These are phyloP conservation scores for Diutina neorugosa DNA, from an alignment of 1,139 yeast genomes.

Conservation along the genomic window DNA sequence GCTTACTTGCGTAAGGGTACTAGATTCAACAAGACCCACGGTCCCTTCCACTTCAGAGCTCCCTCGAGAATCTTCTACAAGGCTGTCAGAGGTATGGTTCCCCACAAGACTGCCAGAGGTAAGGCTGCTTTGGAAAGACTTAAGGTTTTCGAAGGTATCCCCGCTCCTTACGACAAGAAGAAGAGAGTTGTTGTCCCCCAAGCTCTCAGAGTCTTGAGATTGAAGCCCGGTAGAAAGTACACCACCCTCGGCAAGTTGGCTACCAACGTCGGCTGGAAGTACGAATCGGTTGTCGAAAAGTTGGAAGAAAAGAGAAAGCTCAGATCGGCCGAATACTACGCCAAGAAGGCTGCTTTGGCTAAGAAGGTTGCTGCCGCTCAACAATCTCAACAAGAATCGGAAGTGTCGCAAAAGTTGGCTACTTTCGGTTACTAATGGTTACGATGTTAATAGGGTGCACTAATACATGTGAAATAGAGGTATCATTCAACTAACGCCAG, in stretches of 20 bases:
- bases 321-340: constrained; percentile 97
- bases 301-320: constrained; percentile 99
- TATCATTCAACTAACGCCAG: not conserved
- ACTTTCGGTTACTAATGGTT: constrained; percentile 59
- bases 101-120: constrained; percentile 99
- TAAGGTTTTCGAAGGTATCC: constrained; percentile 99
- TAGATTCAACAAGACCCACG: constrained; percentile 96
- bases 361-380: constrained; percentile 84
- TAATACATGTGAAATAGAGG: constrained; percentile 4
- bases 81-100: constrained; percentile 98
- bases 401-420: constrained; percentile 65
- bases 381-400: constrained; percentile 67
- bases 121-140: constrained; percentile 99
- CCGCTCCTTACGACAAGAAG: constrained; percentile 99
- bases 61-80: constrained; percentile 99
- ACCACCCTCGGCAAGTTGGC: constrained; percentile 96
- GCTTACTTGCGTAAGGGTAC: constrained; percentile 99
- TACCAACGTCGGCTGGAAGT: constrained; percentile 98
- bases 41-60: constrained; percentile 99
- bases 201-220: constrained; percentile 98
- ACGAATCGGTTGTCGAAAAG: constrained; percentile 95
- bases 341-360: constrained; percentile 93
- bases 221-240: constrained; percentile 99
- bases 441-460: constrained; percentile 2
- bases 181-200: constrained; percentile 99